A percentile compares a stretch with the other conserved stretches of the same genome.
Evolutionary conservation across 164 flowering plant genomes (phyloP).

Genomic region (Echeveria elegans): DNA sequence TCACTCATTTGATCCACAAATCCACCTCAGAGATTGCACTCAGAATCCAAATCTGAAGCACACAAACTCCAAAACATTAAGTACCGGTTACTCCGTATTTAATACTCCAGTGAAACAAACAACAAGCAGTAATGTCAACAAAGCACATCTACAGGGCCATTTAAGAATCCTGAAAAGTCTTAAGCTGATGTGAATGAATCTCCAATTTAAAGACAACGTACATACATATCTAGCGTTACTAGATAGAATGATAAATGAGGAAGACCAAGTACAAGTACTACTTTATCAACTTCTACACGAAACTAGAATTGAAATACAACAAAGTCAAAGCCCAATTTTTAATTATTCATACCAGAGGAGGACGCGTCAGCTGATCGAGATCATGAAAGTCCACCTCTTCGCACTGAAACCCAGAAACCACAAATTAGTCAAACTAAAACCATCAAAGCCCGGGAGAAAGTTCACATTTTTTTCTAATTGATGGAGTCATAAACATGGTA

Average conservation of each 20-base stretch:
- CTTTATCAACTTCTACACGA: background rate
- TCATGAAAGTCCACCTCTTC: no score
- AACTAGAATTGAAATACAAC: background rate
- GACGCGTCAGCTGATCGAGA: background rate
- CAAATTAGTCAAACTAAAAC: no score
- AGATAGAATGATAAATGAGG: background rate
- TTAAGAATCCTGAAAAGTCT: background rate
- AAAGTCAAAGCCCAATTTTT: background rate
- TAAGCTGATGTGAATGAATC: background rate
- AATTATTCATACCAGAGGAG: background rate
- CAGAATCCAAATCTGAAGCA: constrained; percentile 2
- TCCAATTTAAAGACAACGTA: no score
- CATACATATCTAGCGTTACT: background rate
- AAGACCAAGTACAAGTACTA: background rate
- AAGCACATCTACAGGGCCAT: no score
- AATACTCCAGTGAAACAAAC: background rate
- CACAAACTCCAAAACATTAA: background rate
- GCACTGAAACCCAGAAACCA: no score
- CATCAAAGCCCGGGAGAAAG: no score
- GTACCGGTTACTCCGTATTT: no score
- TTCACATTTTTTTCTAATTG: no score
- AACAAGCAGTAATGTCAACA: background rate
- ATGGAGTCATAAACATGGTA: no score
- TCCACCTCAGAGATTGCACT: background rate
- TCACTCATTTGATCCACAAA: constrained; percentile 3